phyloP scores from a whole-genome alignment of 140 eudicot species.

The Ambrosia hybrid region DNA sequence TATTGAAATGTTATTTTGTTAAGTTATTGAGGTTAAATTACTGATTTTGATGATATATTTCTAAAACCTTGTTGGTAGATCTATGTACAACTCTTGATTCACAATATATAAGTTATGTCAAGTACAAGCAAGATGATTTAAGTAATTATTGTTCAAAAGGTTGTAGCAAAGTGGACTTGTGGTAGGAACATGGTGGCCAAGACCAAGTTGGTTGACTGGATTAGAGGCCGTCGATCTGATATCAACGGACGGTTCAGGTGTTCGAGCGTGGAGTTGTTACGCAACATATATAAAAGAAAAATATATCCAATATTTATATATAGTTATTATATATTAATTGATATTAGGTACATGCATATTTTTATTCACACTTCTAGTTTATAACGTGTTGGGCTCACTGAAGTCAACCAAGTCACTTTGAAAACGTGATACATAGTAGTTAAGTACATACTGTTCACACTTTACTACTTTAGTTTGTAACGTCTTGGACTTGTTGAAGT shows the following conservation, averaged over 20 bases:
- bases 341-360: not conserved
- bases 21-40: too few relatives aligned
- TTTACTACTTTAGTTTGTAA: slow-evolving; percentile 12
- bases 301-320: not conserved
- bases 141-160: slow-evolving; percentile 6
- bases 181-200: slow-evolving; percentile 29
- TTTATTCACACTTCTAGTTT: not conserved
- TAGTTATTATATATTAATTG: not conserved
- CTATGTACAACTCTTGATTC: slow-evolving; percentile 1
- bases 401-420: slow-evolving; percentile 13
- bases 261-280: slow-evolving; percentile 18
- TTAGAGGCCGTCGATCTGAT: slow-evolving; percentile 26
- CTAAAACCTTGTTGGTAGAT: not conserved
- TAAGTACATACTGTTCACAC: slow-evolving; percentile 12
- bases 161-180: not conserved
- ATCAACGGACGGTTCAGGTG: slow-evolving; percentile 16
- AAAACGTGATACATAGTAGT: slow-evolving; percentile 9
- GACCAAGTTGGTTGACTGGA: slow-evolving; percentile 39
- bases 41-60: too few relatives aligned
- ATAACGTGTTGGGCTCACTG: slow-evolving; percentile 11
- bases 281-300: not conserved
- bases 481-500: slow-evolving; percentile 23
- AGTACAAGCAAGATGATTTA: not conserved
- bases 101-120: not conserved
- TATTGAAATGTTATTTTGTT: too few relatives aligned